Evolutionary conservation across 2,329 filamentous ascomycete genomes (phyloP).

Genomic region (Cercospora brassicicola): DNA sequence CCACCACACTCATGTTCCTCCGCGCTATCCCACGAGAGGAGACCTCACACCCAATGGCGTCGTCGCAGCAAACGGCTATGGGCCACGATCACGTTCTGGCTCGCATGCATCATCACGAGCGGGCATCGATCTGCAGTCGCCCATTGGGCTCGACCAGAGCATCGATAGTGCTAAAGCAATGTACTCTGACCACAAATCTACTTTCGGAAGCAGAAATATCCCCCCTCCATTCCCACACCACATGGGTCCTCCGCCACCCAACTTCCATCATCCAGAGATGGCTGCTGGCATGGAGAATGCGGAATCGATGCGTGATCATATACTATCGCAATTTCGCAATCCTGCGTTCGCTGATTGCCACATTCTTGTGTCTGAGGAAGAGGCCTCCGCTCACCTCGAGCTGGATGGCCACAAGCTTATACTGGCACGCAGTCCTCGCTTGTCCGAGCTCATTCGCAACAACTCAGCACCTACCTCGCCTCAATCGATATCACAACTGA

Average conservation of each 20-base stretch:
- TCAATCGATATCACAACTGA: constrained; percentile 23
- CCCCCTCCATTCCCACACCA: constrained; percentile 22
- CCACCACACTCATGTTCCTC: constrained; percentile 26
- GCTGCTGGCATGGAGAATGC: constrained; percentile 31
- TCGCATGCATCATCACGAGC: constrained; percentile 32
- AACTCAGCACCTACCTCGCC: constrained; percentile 16
- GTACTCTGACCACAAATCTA: constrained; percentile 16
- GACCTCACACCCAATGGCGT: constrained; percentile 25
- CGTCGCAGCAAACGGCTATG: constrained; percentile 22
- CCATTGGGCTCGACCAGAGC: constrained; percentile 21
- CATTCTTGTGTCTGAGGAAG: constrained; percentile 33
- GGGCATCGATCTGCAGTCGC: constrained; percentile 28
- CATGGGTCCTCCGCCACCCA: constrained; percentile 21
- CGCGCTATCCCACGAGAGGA: constrained; percentile 33
- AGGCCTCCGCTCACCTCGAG: constrained; percentile 19
- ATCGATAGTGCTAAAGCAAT: constrained; percentile 17
- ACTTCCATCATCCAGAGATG: constrained; percentile 27
- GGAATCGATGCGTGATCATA: constrained; percentile 35
- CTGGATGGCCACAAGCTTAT: constrained; percentile 37
- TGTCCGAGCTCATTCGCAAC: constrained; percentile 30
- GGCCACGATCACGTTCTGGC: constrained; percentile 27
- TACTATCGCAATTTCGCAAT: constrained; percentile 33
- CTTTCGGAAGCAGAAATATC: constrained; percentile 13
- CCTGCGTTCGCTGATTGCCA: constrained; percentile 36
- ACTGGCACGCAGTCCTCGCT: constrained; percentile 34